These are phyloP conservation scores for Microdochium bolleyi DNA, from an alignment of 2,329 filamentous ascomycete genomes.

Conservation along the genomic window DNA sequence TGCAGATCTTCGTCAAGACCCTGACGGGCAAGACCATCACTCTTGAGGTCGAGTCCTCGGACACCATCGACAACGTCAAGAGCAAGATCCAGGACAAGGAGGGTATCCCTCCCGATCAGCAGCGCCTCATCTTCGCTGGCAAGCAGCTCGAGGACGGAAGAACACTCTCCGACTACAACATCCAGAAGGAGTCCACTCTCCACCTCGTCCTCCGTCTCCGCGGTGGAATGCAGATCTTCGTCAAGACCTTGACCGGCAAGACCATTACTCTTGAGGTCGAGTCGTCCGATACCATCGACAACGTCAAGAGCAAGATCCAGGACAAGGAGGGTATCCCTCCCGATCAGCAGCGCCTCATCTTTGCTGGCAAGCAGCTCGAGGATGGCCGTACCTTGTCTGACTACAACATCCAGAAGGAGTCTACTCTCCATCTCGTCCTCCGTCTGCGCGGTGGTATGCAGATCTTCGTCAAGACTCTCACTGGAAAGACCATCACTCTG, in stretches of 20 bases:
- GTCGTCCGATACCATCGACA: conserved; percentile 87
- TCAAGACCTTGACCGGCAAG: conserved; percentile 86
- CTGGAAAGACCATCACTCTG: conserved; percentile 89
- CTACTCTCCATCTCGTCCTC: conserved; percentile 76
- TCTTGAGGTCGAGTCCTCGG: conserved; percentile 67
- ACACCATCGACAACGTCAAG: conserved; percentile 85
- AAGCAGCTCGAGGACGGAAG: conserved; percentile 42
- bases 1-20: conserved; percentile 99
- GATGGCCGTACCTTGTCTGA: conserved; percentile 85
- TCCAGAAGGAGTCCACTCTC: conserved; percentile 59
- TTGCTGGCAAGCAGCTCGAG: conserved; percentile 93
- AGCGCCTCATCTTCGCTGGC: conserved; percentile 72
- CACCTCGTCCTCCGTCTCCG: conserved; percentile 68
- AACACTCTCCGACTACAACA: conserved; percentile 48
- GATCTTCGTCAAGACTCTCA: conserved; percentile 81
- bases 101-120: conserved; percentile 78
- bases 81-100: conserved; percentile 89
- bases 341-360: conserved; percentile 93
- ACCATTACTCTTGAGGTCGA: conserved; percentile 90
- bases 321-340: conserved; percentile 97
- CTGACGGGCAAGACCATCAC: conserved; percentile 90
- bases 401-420: conserved; percentile 96
- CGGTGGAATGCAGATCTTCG: conserved; percentile 63
- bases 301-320: conserved; percentile 95
- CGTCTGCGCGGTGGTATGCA: conserved; percentile 87